Percentiles rank a stretch among this genome's conserved stretches.
phyloP scores from a whole-genome alignment of 2,329 filamentous ascomycete species.

The Cordyceps farinosa region DNA sequence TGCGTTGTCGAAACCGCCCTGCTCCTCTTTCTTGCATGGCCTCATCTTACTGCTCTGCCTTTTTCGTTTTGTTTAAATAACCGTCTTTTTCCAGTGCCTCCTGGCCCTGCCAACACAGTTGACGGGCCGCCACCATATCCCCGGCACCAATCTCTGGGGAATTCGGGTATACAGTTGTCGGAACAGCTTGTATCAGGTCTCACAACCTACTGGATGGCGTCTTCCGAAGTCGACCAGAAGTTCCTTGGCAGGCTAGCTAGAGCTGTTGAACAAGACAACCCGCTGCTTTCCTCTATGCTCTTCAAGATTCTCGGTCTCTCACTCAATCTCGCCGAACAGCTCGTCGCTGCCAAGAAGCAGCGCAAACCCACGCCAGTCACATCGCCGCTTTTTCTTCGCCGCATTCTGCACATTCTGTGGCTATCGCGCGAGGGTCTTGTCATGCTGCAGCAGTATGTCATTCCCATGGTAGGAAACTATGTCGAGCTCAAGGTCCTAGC shows the following conservation, averaged over 20 bases:
- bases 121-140: slow-evolving; percentile 3
- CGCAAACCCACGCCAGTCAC: slow-evolving; percentile 77
- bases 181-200: slow-evolving; percentile 13
- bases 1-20: slow-evolving; percentile 9
- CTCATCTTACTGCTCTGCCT: slow-evolving; percentile 22
- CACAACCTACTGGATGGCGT: slow-evolving; percentile 65
- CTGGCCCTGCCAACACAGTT: slow-evolving; percentile 12
- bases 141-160: slow-evolving; percentile 5
- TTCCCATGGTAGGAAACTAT: slow-evolving; percentile 77
- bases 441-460: slow-evolving; percentile 81
- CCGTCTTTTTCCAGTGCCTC: slow-evolving; percentile 9
- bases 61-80: slow-evolving; percentile 12
- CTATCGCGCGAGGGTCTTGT: slow-evolving; percentile 86
- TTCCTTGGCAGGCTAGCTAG: slow-evolving; percentile 87
- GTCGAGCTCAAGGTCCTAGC: slow-evolving; percentile 84
- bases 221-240: slow-evolving; percentile 95
- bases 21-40: slow-evolving; percentile 25
- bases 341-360: slow-evolving; percentile 77
- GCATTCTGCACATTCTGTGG: slow-evolving; percentile 90
- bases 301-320: slow-evolving; percentile 91
- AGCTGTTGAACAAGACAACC: slow-evolving; percentile 71
- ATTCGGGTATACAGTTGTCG: slow-evolving; percentile 1
- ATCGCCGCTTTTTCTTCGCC: slow-evolving; percentile 73
- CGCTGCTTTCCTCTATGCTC: slow-evolving; percentile 74
- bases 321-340: slow-evolving; percentile 78